Base-by-base conservation (phyloP, 1,139 yeast species). In the Barnettozyma hawaiiensis region DNA sequence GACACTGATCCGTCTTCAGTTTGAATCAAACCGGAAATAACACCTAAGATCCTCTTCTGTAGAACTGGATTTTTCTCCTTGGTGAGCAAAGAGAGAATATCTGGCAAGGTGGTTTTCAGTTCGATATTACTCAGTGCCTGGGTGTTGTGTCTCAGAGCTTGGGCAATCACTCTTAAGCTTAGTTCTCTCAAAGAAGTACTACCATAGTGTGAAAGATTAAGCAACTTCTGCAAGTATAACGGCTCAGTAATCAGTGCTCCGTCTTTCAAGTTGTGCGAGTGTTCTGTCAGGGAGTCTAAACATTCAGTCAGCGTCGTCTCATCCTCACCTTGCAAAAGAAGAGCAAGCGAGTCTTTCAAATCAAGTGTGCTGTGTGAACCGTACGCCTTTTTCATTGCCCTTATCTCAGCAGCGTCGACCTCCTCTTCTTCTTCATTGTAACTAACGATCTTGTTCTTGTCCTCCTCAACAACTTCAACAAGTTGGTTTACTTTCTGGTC, bases 81-180 rank as follows among this genome's bases (percentile, higher is more conserved):
- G 0, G 47, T 29, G 23, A 66, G 51, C 9, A 52, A 50, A 1
- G 37, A 32, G n/a, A 66, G 50, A 12, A 65, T 47, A 10, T 44
- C 42, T 7, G 47, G 40, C 8, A 59, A 27, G 1, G 47, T 32
- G 19, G 35, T 26, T 14, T 35, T 7, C 29, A 36, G 28, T 57
- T 55, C 42, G 48, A 61, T 44, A 34, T 60, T 61, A 9, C 64
- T 59, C 12, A 78, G 63, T 0, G 95, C 90, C 3, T 73, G 75
- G 0, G 81, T 80, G 56, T 87, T 87, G 58, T 87, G 87, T 54
- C 95, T 71, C 41, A 86, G 66, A 4, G 81, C 62, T 8, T 81
- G 67, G 0, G 78, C 75, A 51, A 81, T 65, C 35, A 79, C 66
- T 50, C 83, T 63, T 33, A 73, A 69, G 1, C 71, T 53, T 40